Evolutionary conservation across 768 basidiomycete species (phyloP).

Genomic region (Austroboletus festivus): DNA sequence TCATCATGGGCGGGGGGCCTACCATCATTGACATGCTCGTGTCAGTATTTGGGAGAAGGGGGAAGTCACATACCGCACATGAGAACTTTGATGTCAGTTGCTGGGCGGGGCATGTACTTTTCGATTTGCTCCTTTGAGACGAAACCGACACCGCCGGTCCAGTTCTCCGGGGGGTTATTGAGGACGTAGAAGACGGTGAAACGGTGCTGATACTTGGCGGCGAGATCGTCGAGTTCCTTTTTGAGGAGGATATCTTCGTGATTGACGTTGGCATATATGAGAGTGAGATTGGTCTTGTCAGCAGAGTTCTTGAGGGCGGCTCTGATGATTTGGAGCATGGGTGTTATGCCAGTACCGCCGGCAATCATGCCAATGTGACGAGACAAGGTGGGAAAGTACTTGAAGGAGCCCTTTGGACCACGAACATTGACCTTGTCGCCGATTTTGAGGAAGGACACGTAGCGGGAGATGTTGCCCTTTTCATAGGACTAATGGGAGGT

Average conservation of each 20-base stretch:
- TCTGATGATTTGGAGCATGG: slow-evolving; percentile 97
- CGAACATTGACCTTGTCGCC: slow-evolving; percentile 89
- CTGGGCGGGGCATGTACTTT: slow-evolving; percentile 65
- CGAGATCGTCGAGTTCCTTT: slow-evolving; percentile 80
- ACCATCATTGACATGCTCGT: neutral
- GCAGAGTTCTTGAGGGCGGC: slow-evolving; percentile 87
- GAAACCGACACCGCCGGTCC: slow-evolving; percentile 90
- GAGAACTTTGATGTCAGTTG: slow-evolving; percentile 74
- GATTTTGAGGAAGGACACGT: slow-evolving; percentile 76
- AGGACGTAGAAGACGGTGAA: slow-evolving; percentile 89
- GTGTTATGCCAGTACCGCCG: slow-evolving; percentile 97
- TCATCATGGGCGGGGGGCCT: slow-evolving; percentile 77
- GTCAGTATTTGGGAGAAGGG: neutral
- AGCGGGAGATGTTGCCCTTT: slow-evolving; percentile 93
- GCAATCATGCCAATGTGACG: slow-evolving; percentile 93
- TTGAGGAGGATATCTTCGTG: slow-evolving; percentile 89
- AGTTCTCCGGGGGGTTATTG: slow-evolving; percentile 87
- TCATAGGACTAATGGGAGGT: slow-evolving; percentile 77
- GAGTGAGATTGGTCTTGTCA: slow-evolving; percentile 76
- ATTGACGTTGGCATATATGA: slow-evolving; percentile 97
- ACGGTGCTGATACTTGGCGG: slow-evolving; percentile 53
- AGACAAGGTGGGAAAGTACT: slow-evolving; percentile 71
- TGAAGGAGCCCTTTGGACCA: slow-evolving; percentile 95
- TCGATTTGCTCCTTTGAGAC: slow-evolving; percentile 91
- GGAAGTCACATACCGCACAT: slow-evolving; percentile 67